phyloP scores from a whole-genome alignment of 306 rosid species.

The Cucumis melo region DNA sequence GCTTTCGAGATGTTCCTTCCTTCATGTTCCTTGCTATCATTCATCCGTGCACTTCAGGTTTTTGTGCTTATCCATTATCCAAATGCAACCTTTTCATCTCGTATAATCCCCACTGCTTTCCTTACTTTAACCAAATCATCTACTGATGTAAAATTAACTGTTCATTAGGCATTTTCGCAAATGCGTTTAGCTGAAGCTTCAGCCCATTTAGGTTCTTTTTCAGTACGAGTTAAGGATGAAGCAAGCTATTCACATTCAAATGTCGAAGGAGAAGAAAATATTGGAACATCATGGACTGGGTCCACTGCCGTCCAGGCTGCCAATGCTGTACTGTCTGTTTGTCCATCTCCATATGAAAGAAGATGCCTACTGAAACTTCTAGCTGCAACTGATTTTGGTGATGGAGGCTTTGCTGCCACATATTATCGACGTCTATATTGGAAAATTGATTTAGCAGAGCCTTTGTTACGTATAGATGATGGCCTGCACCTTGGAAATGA shows the following conservation, averaged over 20 bases:
- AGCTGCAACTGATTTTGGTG: constrained; percentile 88
- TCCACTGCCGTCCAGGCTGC: constrained; percentile 82
- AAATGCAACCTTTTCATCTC: background rate
- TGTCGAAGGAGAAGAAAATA: constrained; percentile 52
- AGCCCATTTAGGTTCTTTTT: constrained; percentile 94
- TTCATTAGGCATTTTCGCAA: constrained; percentile 75
- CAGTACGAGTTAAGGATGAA: constrained; percentile 87
- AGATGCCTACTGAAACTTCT: constrained; percentile 92
- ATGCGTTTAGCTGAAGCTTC: constrained; percentile 93
- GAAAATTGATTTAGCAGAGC: constrained; percentile 92
- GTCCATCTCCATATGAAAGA: constrained; percentile 91
- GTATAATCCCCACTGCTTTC: background rate
- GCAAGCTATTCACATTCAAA: constrained; percentile 35
- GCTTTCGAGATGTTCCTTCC: constrained; percentile 98
- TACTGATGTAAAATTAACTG: background rate
- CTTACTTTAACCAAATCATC: constrained; percentile 1
- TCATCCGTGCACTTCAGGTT: constrained; percentile 95
- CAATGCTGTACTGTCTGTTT: constrained; percentile 75
- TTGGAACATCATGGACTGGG: constrained; percentile 75
- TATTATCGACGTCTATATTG: constrained; percentile 55
- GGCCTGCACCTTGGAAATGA: constrained; percentile 60
- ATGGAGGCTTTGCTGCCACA: constrained; percentile 69
- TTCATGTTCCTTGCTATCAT: constrained; percentile 74
- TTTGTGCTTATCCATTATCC: constrained; percentile 10
- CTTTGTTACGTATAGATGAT: constrained; percentile 51